A percentile compares a stretch with the other conserved stretches of the same genome.
Conservation (phyloP, 306 rosid species). For the Astragalus glycyphyllos region DNA sequence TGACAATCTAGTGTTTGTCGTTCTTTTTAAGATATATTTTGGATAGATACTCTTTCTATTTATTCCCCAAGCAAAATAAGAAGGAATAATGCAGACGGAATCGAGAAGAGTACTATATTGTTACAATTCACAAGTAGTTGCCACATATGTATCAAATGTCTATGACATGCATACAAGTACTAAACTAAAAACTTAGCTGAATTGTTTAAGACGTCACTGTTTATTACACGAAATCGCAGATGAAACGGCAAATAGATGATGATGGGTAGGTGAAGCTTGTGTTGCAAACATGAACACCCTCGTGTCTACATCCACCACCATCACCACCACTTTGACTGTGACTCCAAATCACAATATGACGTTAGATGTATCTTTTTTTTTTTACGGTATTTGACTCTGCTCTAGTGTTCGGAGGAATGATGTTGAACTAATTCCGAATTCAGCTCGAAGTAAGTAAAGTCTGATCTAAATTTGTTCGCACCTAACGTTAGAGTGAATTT, state of each 20-base stretch:
- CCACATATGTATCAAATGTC: conserved; percentile 12
- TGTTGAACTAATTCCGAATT: no score
- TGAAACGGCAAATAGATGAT: conserved; percentile 44
- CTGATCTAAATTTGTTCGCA: no score
- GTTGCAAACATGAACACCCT: conserved; percentile 13
- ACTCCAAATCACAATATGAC: conserved; percentile 43
- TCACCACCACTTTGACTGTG: conserved; percentile 60
- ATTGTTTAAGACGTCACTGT: conserved; percentile 7
- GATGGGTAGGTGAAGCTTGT: conserved; percentile 43
- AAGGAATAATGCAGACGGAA: conserved; percentile 8
- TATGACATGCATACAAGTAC: conserved; percentile 33
- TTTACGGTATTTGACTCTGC: no score
- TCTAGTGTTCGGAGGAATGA: no score
- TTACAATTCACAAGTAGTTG: conserved; percentile 19
- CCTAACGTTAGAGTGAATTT: no score
- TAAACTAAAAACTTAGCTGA: conserved; percentile 14
- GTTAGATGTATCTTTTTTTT: conserved; percentile 4
- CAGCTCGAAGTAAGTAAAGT: no score
- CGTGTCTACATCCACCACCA: conserved; percentile 53
- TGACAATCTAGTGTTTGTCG: conserved; percentile 32
- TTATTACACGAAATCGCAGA: conserved; percentile 17
- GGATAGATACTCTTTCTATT: conserved; percentile 20
- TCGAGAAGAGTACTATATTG: background rate
- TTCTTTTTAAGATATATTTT: conserved; percentile 1
- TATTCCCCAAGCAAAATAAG: background rate